Conservation (phyloP, 306 rosid species). For the Ziziphus jujuba region DNA sequence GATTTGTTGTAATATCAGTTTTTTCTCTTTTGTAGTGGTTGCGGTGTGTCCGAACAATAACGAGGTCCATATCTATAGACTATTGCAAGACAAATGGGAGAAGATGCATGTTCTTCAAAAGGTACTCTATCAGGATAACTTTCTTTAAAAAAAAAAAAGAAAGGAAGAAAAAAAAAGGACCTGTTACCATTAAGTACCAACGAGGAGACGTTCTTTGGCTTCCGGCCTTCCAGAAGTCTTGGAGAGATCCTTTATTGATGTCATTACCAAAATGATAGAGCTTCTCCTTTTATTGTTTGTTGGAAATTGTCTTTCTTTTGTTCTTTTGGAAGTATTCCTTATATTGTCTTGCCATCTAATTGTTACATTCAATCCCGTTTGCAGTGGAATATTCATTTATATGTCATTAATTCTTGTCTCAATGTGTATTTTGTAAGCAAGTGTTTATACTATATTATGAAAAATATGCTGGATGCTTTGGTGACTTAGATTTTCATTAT, state of each 20-base stretch:
- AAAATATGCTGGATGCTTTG: slow-evolving; percentile 23
- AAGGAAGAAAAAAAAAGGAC: background rate
- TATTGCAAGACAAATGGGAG: slow-evolving; percentile 91
- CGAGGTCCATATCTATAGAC: slow-evolving; percentile 84
- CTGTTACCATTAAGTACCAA: too few species aligned
- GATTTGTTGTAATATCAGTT: slow-evolving; percentile 14
- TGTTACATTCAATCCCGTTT: background rate
- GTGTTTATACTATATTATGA: slow-evolving; percentile 17
- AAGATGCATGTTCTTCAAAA: slow-evolving; percentile 88
- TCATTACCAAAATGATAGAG: too few species aligned
- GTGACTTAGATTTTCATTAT: slow-evolving; percentile 11
- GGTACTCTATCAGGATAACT: slow-evolving; percentile 35
- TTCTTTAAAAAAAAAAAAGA: background rate
- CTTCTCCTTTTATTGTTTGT: background rate
- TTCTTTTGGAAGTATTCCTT: background rate
- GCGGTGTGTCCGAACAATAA: slow-evolving; percentile 90
- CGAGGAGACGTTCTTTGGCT: too few species aligned
- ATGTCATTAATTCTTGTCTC: slow-evolving; percentile 12
- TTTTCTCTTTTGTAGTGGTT: slow-evolving; percentile 57
- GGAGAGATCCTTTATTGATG: too few species aligned
- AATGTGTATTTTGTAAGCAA: background rate
- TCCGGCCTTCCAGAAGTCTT: too few species aligned
- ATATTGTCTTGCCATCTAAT: too few species aligned
- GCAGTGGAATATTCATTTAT: background rate
- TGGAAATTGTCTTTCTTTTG: slow-evolving; percentile 1